Percentiles rank a stretch among this genome's conserved stretches.
Evolutionary conservation across 768 basidiomycete species (phyloP).

Genomic region (Suillus paluster): DNA sequence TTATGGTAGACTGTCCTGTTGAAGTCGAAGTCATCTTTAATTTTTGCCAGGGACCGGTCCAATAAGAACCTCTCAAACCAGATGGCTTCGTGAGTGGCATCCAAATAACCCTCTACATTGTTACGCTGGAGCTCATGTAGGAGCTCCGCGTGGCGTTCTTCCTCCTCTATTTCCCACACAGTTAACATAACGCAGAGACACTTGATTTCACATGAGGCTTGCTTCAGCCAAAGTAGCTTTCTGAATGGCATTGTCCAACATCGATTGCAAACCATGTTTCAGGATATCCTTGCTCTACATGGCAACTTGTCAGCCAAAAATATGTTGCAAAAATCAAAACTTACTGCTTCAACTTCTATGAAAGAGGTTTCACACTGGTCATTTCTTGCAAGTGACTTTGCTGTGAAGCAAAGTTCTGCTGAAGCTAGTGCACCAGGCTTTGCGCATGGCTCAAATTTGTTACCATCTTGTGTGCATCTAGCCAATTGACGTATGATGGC

Average conservation of each 20-base stretch:
- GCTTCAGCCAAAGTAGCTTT: conserved; percentile 5
- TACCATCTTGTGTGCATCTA: no score
- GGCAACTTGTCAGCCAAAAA: no score
- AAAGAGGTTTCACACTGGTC: no score
- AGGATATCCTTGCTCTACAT: background rate
- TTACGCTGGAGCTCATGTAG: background rate
- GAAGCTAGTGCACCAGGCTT: no score
- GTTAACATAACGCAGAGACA: conserved; percentile 3
- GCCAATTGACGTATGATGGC: no score
- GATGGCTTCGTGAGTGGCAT: background rate
- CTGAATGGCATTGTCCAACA: background rate
- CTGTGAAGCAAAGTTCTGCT: no score
- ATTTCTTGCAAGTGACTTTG: no score
- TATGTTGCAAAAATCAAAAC: no score
- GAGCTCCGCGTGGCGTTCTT: background rate
- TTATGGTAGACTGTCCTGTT: background rate
- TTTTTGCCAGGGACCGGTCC: background rate
- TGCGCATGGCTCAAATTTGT: no score
- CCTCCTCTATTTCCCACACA: conserved; percentile 14
- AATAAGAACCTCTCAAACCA: background rate
- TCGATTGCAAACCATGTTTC: background rate
- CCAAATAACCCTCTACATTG: background rate
- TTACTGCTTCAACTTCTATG: no score
- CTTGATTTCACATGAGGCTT: conserved; percentile 6
- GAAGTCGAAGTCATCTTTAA: background rate